A percentile compares a stretch with the other conserved stretches of the same genome.
Evolutionary conservation across 2,329 filamentous ascomycete species (phyloP).

Genomic region (Colletotrichum musicola): DNA sequence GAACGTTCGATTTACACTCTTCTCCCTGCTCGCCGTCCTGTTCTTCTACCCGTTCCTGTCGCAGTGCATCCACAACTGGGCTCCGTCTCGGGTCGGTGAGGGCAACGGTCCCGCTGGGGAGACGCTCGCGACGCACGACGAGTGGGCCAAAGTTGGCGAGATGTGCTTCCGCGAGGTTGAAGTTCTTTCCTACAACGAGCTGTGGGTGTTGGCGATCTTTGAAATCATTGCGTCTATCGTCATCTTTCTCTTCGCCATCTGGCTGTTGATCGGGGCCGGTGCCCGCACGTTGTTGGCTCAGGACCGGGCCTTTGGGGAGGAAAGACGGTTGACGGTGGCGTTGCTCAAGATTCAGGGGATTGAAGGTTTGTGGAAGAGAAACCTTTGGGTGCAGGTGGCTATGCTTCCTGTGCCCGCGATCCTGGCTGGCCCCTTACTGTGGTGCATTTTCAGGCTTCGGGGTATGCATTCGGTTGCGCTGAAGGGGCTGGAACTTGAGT

Average conservation of each 20-base stretch:
- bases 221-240: slow-evolving; percentile 2
- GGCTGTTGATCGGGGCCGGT: background rate
- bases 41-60: slow-evolving; percentile 45
- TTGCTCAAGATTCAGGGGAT: background rate
- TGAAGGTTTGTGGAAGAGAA: background rate
- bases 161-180: background rate
- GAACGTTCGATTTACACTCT: background rate
- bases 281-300: background rate
- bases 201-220: background rate
- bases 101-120: slow-evolving; percentile 2
- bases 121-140: background rate
- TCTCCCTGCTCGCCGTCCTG: slow-evolving; percentile 22
- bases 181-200: background rate
- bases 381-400: background rate
- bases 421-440: slow-evolving; percentile 4
- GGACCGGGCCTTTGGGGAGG: background rate
- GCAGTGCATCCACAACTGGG: slow-evolving; percentile 42
- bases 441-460: slow-evolving; percentile 17
- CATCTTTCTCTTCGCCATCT: slow-evolving; percentile 14
- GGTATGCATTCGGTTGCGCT: background rate
- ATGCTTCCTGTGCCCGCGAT: background rate
- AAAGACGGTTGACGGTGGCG: background rate
- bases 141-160: background rate
- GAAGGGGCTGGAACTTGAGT: background rate
- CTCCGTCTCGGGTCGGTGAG: slow-evolving; percentile 34